Percentiles rank a stretch among this genome's conserved stretches.
These are phyloP conservation scores for Dendrobium catenatum DNA, from an alignment of 106 monocot genomes.

Conservation along the genomic window DNA sequence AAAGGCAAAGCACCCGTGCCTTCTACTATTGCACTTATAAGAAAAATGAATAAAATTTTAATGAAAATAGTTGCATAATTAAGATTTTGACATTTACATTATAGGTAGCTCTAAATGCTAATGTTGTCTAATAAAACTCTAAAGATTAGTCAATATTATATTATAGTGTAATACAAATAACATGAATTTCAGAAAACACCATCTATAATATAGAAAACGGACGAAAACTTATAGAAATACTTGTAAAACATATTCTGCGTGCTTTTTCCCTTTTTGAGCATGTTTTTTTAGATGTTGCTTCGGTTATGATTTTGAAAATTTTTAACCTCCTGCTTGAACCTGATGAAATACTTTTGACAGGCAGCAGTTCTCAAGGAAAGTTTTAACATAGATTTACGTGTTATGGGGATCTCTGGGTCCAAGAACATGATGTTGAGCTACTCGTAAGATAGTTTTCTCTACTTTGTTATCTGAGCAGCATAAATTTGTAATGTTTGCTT, in stretches of 20 bases:
- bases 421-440: constrained; percentile 79
- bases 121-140: no score
- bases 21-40: not conserved
- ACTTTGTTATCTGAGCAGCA: not conserved
- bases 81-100: not conserved
- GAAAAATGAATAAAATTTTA: not conserved
- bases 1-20: not conserved
- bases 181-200: no score
- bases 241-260: not conserved
- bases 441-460: constrained; percentile 47
- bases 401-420: constrained; percentile 92
- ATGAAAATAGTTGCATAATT: not conserved
- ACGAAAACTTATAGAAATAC: not conserved
- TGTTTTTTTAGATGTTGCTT: not conserved
- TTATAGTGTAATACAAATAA: no score
- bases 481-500: not conserved
- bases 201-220: no score
- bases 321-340: not conserved
- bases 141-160: no score
- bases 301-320: not conserved
- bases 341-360: constrained; percentile 34
- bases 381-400: constrained; percentile 92
- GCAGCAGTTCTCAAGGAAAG: constrained; percentile 82
- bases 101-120: no score
- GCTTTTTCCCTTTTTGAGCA: not conserved